Base-by-base conservation (phyloP, 2,329 filamentous ascomycete genomes). In the Aspergillus fructus region DNA sequence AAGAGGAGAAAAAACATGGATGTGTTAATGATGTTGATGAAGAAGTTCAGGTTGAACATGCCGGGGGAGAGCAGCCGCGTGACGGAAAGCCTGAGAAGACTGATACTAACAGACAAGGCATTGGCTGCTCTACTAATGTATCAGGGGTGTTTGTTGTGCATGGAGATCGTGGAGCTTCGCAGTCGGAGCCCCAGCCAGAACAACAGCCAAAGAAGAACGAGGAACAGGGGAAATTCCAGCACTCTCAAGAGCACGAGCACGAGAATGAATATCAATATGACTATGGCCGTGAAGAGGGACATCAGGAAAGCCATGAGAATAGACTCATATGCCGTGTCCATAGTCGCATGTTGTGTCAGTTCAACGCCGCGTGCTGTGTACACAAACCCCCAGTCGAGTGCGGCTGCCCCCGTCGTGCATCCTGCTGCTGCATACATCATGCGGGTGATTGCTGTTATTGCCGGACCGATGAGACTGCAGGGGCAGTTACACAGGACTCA, bases 361-460 rank as follows among this genome's bases (percentile, higher is more conserved):
- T 62, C 33, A 49, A 63, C 19, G 49, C 34, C 3, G 17, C 37
- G 9, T 65, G 64, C 40, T 66, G 64, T 39, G 62, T 66, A 13
- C 64, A 66, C 43, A 53, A 43, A 27, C 41, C 53, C 21, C n/a
- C 24, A 7, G 7, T 21, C 15, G 43, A 47, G 19, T 64, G 60
- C n/a, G 48, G 27, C 19, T 66, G 64, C 43, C 56, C 63, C 8
- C 53, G 53, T 23, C 59, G 41, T 11, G 30, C 34, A 37, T 63
- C 64, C 2, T 66, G 64, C 49, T 66, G 64, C 45, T 66, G 63
- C 48, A n/a, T 54, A 9, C 64, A 66, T 49, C 62, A 65, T 41
- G 43, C 49, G 11, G 62, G 63, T 9, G 63, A 66, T 37, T 66
- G 63, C 45, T 65, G 63, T 30, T 23, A 54, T 19, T 65, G 63